Conservation (phyloP, 192 early-diverging fungal genomes). For the Entomortierella lignicola region DNA sequence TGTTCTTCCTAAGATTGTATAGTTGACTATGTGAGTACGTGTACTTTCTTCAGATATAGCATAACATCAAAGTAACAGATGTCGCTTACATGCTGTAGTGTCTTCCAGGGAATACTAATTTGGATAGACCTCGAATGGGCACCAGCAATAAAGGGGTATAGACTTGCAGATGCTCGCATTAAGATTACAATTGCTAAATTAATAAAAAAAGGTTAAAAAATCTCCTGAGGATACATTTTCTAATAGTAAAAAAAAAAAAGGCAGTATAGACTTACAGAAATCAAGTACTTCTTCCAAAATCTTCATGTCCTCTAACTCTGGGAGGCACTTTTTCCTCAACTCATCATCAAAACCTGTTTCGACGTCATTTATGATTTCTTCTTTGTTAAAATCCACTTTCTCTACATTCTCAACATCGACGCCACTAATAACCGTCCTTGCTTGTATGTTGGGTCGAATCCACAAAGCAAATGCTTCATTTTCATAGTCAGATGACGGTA, state of each 20-base stretch:
- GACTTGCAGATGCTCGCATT: slow-evolving; percentile 34
- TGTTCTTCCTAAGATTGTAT: slow-evolving; percentile 7
- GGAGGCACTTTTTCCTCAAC: not conserved
- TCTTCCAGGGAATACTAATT: slow-evolving; percentile 22
- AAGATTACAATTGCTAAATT: slow-evolving; percentile 43
- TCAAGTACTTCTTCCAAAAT: slow-evolving; percentile 41
- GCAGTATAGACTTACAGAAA: slow-evolving; percentile 28
- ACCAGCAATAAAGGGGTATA: slow-evolving; percentile 23
- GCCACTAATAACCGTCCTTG: slow-evolving; percentile 26
- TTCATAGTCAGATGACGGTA: slow-evolving; percentile 30
- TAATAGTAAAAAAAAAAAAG: not conserved
- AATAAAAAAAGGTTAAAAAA: not conserved
- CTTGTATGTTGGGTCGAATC: slow-evolving; percentile 24
- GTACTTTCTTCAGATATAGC: no score
- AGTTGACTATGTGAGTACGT: no score
- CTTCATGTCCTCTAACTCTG: slow-evolving; percentile 39
- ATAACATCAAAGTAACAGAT: no score
- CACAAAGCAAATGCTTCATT: slow-evolving; percentile 41
- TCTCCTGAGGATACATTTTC: not conserved
- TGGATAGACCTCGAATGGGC: slow-evolving; percentile 28
- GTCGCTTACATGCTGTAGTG: slow-evolving; percentile 24
- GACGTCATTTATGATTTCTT: not conserved
- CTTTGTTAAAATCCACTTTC: not conserved
- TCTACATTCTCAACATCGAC: slow-evolving; percentile 31
- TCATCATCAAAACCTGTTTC: not conserved